Conservation (phyloP, 208 protist species). For the Crithidia expoeki region DNA sequence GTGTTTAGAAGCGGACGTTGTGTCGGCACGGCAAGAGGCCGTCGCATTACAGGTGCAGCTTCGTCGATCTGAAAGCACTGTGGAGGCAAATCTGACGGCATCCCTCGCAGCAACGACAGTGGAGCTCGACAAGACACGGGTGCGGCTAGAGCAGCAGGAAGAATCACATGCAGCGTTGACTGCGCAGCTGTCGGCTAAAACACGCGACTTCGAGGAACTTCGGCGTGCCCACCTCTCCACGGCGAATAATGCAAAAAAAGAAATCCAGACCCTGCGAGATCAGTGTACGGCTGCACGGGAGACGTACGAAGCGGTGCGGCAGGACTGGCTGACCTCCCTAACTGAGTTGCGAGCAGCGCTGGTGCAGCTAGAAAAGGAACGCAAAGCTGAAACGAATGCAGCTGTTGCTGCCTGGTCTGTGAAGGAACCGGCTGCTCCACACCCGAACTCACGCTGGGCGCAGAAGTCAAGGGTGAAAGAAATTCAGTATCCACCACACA, state of each 20-base stretch:
- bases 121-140: neutral
- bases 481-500: neutral
- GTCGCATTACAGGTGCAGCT: conserved; percentile 4
- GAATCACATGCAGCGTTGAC: neutral
- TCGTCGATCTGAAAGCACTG: neutral
- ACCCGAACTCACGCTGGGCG: conserved; percentile 18
- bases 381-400: neutral
- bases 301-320: conserved; percentile 11
- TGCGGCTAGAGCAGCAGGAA: neutral
- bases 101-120: conserved; percentile 3
- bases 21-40: neutral
- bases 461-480: conserved; percentile 18
- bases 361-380: neutral
- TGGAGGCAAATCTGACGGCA: neutral
- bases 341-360: conserved; percentile 9
- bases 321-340: conserved; percentile 13
- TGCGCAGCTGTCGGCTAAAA: neutral
- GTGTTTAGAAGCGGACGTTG: neutral
- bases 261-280: conserved; percentile 20
- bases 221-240: conserved; percentile 1
- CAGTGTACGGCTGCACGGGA: conserved; percentile 1
- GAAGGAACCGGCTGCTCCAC: neutral
- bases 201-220: neutral
- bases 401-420: neutral
- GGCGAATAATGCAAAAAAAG: neutral